phyloP scores from a whole-genome alignment of 1,284 basidiomycete genomes.

The Tilletia horrida region DNA sequence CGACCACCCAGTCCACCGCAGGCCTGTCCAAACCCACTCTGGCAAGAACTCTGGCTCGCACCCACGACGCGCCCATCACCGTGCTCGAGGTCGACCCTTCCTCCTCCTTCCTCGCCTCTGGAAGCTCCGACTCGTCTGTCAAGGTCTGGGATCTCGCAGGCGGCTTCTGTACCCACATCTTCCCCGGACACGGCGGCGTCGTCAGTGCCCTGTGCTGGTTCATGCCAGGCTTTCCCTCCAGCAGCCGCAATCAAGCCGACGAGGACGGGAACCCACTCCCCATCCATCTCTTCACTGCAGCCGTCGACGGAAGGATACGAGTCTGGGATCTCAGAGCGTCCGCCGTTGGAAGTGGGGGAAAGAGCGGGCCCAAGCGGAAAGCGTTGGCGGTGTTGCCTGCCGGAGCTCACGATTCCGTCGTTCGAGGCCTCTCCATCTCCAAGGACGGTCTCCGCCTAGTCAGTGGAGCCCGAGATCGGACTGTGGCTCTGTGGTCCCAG shows the following conservation, averaged over 20 bases:
- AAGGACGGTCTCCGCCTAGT: slow-evolving; percentile 39
- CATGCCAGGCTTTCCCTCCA: slow-evolving; percentile 59
- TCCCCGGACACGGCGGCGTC: slow-evolving; percentile 86
- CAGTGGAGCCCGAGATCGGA: slow-evolving; percentile 43
- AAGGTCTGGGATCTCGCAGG: slow-evolving; percentile 91
- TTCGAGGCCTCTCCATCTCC: slow-evolving; percentile 43
- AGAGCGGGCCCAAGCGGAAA: slow-evolving; percentile 25
- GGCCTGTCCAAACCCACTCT: slow-evolving; percentile 47
- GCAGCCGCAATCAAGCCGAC: background rate
- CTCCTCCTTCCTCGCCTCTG: slow-evolving; percentile 85
- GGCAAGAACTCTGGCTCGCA: slow-evolving; percentile 71
- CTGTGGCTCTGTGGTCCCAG: slow-evolving; percentile 39
- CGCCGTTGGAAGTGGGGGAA: background rate
- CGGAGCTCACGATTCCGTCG: slow-evolving; percentile 46
- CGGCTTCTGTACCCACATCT: slow-evolving; percentile 88
- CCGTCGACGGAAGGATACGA: slow-evolving; percentile 59
- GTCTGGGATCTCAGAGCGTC: slow-evolving; percentile 48
- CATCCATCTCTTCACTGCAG: slow-evolving; percentile 71
- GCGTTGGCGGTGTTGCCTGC: slow-evolving; percentile 31
- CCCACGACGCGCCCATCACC: slow-evolving; percentile 89
- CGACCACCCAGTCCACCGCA: slow-evolving; percentile 9
- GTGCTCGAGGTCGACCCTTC: slow-evolving; percentile 75
- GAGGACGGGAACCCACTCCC: slow-evolving; percentile 21
- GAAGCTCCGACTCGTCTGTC: slow-evolving; percentile 89
- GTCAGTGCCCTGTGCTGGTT: slow-evolving; percentile 85